Evolutionary conservation across 176 grass and related monocot species (phyloP).

Genomic region (Raddia distichophylla): DNA sequence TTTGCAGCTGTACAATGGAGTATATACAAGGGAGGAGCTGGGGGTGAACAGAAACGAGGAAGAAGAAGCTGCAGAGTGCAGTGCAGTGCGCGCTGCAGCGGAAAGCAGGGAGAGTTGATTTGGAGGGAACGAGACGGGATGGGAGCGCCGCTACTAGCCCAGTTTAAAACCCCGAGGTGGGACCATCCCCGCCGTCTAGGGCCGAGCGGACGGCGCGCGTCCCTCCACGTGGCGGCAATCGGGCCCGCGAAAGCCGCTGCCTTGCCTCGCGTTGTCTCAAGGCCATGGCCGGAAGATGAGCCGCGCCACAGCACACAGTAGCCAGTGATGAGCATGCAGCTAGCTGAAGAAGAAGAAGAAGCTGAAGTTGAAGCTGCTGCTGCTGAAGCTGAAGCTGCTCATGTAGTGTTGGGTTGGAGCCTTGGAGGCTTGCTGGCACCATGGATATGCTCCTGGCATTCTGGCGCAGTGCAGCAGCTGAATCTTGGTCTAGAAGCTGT

Average conservation of each 20-base stretch:
- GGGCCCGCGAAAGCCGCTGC: constrained; percentile 34
- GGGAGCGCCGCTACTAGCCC: neutral
- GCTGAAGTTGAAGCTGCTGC: neutral
- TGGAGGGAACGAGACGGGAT: neutral
- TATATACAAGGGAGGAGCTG: neutral
- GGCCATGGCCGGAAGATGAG: neutral
- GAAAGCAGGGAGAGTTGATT: neutral
- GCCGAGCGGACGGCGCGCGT: constrained; percentile 45
- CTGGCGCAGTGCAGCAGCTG: neutral
- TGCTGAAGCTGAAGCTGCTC: constrained; percentile 51
- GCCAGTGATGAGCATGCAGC: neutral
- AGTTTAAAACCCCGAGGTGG: constrained; percentile 39
- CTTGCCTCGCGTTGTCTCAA: neutral
- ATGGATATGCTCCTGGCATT: constrained; percentile 6
- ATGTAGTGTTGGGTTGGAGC: constrained; percentile 36
- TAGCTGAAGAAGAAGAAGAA: neutral
- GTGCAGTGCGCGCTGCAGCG: constrained; percentile 16
- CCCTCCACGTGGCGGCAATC: constrained; percentile 47
- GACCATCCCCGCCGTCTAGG: constrained; percentile 49
- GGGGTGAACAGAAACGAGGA: neutral
- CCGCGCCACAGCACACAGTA: neutral
- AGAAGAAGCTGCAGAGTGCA: neutral
- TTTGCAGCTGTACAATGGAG: constrained; percentile 16
- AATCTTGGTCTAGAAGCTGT: constrained; percentile 51
- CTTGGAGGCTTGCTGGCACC: constrained; percentile 37